phyloP scores from a whole-genome alignment of 2,329 filamentous ascomycete genomes.

The Aspergillus brunneoviolaceus region DNA sequence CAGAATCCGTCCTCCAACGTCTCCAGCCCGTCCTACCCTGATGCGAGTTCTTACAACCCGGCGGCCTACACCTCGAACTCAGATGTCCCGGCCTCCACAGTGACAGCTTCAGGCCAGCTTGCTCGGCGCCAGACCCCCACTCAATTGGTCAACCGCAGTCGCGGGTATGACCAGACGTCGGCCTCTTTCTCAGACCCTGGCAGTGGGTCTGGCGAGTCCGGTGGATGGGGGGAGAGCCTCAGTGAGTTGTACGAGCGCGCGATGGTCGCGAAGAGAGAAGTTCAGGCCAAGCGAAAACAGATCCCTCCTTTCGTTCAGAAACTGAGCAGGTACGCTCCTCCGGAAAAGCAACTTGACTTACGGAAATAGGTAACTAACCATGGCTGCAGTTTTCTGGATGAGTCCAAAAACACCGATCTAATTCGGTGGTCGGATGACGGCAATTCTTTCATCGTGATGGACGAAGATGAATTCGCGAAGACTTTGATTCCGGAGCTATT shows the following conservation, averaged over 20 bases:
- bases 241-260: constrained; percentile 78
- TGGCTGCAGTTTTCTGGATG: constrained; percentile 78
- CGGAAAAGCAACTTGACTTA: background rate
- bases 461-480: constrained; percentile 85
- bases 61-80: constrained; percentile 41
- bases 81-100: constrained; percentile 53
- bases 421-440: constrained; percentile 97
- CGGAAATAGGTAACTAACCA: constrained; percentile 13
- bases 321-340: constrained; percentile 74
- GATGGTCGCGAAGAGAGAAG: constrained; percentile 78
- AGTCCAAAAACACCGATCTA: constrained; percentile 86
- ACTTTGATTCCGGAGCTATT: constrained; percentile 73
- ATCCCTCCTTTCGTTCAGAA: constrained; percentile 99
- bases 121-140: constrained; percentile 40
- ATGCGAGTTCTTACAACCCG: constrained; percentile 42
- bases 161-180: constrained; percentile 39
- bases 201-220: constrained; percentile 28
- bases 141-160: constrained; percentile 40
- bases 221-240: constrained; percentile 62
- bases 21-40: constrained; percentile 32
- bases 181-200: constrained; percentile 31
- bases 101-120: constrained; percentile 41
- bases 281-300: constrained; percentile 86
- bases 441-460: constrained; percentile 92
- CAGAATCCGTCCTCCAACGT: constrained; percentile 40